Evolutionary conservation across 176 grass and related monocot genomes (phyloP).

Genomic region (Paspalum notatum): DNA sequence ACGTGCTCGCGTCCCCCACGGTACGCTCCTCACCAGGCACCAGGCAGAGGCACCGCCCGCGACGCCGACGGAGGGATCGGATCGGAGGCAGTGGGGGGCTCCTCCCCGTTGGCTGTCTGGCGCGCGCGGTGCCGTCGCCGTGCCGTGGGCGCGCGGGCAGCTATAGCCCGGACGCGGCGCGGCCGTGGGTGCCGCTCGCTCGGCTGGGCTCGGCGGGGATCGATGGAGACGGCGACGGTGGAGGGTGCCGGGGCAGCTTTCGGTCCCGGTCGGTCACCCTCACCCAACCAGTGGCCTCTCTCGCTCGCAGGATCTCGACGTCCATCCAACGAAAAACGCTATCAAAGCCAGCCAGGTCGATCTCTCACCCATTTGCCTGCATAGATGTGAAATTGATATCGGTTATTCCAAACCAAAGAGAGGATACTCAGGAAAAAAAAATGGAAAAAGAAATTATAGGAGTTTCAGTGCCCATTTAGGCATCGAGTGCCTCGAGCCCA

Average conservation of each 20-base stretch:
- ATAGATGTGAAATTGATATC: too few species aligned
- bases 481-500: not conserved
- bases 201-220: not conserved
- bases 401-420: too few species aligned
- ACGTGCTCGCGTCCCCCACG: conserved; percentile 22
- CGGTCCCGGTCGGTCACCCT: conserved; percentile 16
- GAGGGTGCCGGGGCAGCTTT: not conserved
- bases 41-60: not conserved
- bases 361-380: too few species aligned
- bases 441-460: not conserved
- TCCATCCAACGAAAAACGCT: not conserved
- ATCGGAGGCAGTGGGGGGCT: too few species aligned
- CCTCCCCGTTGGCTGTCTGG: too few species aligned
- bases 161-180: too few species aligned
- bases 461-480: not conserved
- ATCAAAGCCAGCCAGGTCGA: not conserved
- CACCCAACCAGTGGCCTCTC: not conserved
- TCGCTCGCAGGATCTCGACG: not conserved
- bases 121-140: not conserved
- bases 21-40: too few species aligned
- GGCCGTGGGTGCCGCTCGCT: not conserved
- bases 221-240: not conserved
- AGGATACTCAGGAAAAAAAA: too few species aligned
- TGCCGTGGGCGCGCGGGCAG: conserved; percentile 7
- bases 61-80: conserved; percentile 30